Conservation (phyloP, 306 rosid species). For the Clitoria ternatea region DNA sequence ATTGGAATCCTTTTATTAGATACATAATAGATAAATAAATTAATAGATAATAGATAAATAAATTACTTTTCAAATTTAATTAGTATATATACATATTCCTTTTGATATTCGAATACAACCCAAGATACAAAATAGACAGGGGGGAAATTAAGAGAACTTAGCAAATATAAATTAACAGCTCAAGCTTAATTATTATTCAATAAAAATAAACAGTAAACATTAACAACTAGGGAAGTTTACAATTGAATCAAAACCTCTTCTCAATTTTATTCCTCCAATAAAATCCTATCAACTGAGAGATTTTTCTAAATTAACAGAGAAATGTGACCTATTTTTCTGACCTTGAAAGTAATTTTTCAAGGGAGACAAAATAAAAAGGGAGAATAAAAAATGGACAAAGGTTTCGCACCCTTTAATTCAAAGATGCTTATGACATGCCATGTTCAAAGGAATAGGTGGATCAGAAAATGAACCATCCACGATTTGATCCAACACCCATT, state of each 20-base stretch:
- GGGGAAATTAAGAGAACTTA: too few relatives aligned
- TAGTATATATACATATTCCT: too few relatives aligned
- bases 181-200: neutral
- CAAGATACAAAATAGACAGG: too few relatives aligned
- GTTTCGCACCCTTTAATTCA: neutral
- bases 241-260: neutral
- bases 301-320: neutral
- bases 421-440: conserved; percentile 47
- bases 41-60: too few relatives aligned
- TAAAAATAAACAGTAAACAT: neutral
- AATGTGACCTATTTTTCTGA: neutral
- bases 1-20: too few relatives aligned
- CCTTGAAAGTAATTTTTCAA: neutral
- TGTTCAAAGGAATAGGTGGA: conserved; percentile 62
- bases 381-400: neutral
- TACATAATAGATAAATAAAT: too few relatives aligned
- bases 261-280: neutral
- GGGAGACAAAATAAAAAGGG: neutral
- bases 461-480: conserved; percentile 63
- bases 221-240: neutral
- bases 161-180: too few relatives aligned
- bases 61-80: too few relatives aligned
- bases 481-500: conserved; percentile 57
- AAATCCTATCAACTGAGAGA: neutral
- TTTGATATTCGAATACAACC: too few relatives aligned